Percentiles rank a stretch among this genome's conserved stretches.
Evolutionary conservation across 805 yeast species (phyloP).

Genomic region (Candida yuanshanica): DNA sequence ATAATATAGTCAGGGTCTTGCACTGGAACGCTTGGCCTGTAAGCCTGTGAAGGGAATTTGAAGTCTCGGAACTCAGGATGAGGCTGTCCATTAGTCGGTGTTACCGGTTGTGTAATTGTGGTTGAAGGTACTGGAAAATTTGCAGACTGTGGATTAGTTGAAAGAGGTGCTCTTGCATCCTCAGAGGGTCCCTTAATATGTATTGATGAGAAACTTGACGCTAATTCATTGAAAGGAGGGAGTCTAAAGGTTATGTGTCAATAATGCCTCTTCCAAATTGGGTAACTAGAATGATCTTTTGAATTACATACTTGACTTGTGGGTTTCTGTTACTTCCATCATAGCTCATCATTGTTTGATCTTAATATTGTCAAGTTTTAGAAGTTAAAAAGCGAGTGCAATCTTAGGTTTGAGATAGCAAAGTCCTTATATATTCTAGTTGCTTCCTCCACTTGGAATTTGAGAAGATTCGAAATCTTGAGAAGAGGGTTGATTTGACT

Average conservation of each 20-base stretch:
- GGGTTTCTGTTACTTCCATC: constrained; percentile 3
- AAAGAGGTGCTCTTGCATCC: constrained; percentile 1
- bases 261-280: background rate
- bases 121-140: background rate
- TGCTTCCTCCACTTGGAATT: background rate
- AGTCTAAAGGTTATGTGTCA: constrained; percentile 12
- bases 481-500: background rate
- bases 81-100: background rate
- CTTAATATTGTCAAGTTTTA: background rate
- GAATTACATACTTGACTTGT: constrained; percentile 8
- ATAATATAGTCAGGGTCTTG: background rate
- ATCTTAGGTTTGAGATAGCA: background rate
- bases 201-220: constrained; percentile 11
- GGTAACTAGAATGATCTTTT: constrained; percentile 7
- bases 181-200: background rate
- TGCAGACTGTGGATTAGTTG: background rate
- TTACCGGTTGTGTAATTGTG: background rate
- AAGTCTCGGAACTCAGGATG: background rate
- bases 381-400: background rate
- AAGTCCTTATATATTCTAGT: background rate
- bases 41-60: background rate
- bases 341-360: constrained; percentile 9
- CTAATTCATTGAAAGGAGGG: constrained; percentile 22
- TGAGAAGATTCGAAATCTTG: background rate
- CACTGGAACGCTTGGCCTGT: background rate